These are phyloP conservation scores for Micractinium conductrix DNA, from an alignment of 139 green algal genomes.

Conservation along the genomic window DNA sequence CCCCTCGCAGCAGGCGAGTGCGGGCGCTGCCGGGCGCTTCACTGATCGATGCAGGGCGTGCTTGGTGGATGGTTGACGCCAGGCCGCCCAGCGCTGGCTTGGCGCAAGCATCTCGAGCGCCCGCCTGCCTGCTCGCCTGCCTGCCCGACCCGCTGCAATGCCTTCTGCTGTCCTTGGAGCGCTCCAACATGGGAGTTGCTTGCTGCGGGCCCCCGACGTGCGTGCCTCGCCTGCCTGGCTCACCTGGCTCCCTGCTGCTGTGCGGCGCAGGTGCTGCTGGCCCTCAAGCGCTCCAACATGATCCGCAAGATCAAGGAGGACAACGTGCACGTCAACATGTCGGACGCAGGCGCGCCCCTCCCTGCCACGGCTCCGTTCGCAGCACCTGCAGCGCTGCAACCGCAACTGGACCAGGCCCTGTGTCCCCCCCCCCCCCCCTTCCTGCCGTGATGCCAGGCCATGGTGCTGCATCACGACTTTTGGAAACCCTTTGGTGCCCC, in stretches of 20 bases:
- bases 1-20: constrained; percentile 19
- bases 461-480: no score
- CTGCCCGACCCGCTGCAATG: no score
- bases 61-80: not conserved
- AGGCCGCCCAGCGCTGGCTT: no score
- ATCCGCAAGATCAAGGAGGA: constrained; percentile 22
- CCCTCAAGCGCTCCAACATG: constrained; percentile 24
- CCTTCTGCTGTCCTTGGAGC: no score
- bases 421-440: not conserved
- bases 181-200: not conserved
- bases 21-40: not conserved
- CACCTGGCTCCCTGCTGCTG: not conserved
- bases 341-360: constrained; percentile 12
- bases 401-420: not conserved
- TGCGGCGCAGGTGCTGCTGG: constrained; percentile 20
- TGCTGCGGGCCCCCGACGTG: no score
- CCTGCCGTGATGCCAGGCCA: not conserved
- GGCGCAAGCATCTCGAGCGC: not conserved
- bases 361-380: no score
- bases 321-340: constrained; percentile 30
- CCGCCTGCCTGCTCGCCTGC: no score
- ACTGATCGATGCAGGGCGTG: not conserved
- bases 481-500: no score
- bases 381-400: not conserved
- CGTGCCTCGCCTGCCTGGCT: not conserved